Base-by-base conservation (phyloP, 495 filamentous ascomycete genomes). In the Penicillium riverlandense region DNA sequence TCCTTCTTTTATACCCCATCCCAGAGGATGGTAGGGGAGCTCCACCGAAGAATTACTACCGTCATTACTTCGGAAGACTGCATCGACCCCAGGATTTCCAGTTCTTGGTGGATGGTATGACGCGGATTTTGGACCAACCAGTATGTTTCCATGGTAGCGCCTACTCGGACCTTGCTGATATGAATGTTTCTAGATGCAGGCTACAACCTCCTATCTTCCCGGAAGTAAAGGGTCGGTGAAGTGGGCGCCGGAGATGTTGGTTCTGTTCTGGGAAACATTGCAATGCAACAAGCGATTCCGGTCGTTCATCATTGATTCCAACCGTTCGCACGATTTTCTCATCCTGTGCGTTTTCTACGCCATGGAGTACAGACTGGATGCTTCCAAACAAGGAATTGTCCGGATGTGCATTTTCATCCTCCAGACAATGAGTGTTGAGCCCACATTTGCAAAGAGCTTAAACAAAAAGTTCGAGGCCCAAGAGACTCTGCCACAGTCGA, bases 281-380 rank as follows among this genome's bases (percentile, higher is more conserved):
- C 92, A 99, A 62, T 96, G 91, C 74, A 99, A 99, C 65, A 97
- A 95, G 67, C 78, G 94, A 38, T 97, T 99, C 66, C 75, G 94
- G 38, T 91, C 89, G 1, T 99, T 95, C 65, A 91, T 99, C 57
- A 90, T 96, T 48, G 92, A 97, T 51, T 96, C 92, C 0, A 89
- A 95, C 52, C 75, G 90, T 33, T 85, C 88, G 0, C 87, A 95
- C 57, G 92, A 99, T 59, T 97, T 96, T 57, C 72, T 96, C 35
- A 82, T 96, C 35, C 73, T 96, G 22, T 82, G 94, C 41, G 68
- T 96, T 3, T 97, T 92, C 68, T 96, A 97, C 62, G 88, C 89
- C 11, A 78, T 95, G 30, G 88, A 94, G 54, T 85, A 91, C 58
- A 87, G 86, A 57, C 72, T 77, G 28, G 90, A 97, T 60, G 73